Evolutionary conservation across 2,329 filamentous ascomycete species (phyloP).

Genomic region (Fusarium aywerte): DNA sequence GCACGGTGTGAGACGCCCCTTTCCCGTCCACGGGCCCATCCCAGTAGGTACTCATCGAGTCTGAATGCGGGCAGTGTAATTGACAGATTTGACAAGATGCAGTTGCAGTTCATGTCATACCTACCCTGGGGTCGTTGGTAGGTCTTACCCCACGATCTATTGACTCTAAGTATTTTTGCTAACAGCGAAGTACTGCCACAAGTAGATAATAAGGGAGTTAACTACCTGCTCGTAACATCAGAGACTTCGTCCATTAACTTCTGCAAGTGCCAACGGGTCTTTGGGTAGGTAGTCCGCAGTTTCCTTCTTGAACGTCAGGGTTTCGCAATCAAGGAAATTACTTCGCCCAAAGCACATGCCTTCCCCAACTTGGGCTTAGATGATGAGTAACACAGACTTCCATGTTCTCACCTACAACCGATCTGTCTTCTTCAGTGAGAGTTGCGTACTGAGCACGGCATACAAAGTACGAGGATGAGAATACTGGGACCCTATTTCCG

Average conservation of each 20-base stretch:
- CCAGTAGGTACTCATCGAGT: not conserved
- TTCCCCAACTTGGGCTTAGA: not conserved
- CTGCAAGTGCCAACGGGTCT: not conserved
- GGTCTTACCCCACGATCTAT: constrained; percentile 42
- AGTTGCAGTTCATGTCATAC: constrained; percentile 18
- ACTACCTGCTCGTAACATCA: not conserved
- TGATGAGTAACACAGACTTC: not conserved
- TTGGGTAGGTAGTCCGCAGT: not conserved
- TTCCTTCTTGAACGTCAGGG: not conserved
- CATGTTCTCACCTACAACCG: not conserved
- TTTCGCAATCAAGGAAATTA: not conserved
- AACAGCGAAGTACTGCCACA: not conserved
- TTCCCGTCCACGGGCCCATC: no score
- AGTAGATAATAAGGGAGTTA: not conserved
- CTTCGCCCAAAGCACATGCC: not conserved
- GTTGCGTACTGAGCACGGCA: not conserved
- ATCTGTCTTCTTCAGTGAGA: not conserved
- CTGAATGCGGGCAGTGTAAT: not conserved
- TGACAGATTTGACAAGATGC: not conserved
- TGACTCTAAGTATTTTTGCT: constrained; percentile 4
- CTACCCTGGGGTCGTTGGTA: constrained; percentile 5
- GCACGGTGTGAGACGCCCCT: no score
- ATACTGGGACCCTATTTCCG: constrained; percentile 37
- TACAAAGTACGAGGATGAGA: constrained; percentile 4
- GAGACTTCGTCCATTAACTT: not conserved